Evolutionary conservation across 345 rosid species (phyloP), one percentile per base, ranked within the genome.

Genomic region (Moringa oleifera): DNA sequence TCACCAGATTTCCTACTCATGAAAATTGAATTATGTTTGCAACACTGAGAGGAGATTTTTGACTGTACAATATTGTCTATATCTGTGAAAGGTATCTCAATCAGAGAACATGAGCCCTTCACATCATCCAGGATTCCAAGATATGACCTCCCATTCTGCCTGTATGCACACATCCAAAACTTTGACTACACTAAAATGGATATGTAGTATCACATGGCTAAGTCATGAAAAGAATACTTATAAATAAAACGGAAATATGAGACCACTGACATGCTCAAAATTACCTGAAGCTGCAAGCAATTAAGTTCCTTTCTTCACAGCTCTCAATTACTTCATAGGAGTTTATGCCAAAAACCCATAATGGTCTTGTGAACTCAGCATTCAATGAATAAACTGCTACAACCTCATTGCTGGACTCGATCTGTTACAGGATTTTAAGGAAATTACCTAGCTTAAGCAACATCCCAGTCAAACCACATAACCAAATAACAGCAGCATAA

Each of bases 221-320:
- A 51, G 53, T 31, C 53, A 17, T 25, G 24, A 50, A 58, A 20
- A 46, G 52, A 58, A 59, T 33, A 51, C 11, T 33, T 33, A 49
- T 62, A 23, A 61, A n/a, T 55, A 52, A 18, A 16, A 53, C 31
- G 46, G 51, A 25, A 52, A 57, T 20, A n/a, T 61, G 53, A 21
- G 18, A 56, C 54, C 57, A 28, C 58, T 59, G 68, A 58, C 58
- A 47, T 69, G 59, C 69, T 59, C 31, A 15, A 7, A 25, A 15
- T 54, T 80, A 94, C 99, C 97, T 88, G 74, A 86, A 90, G 83
- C 81, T 80, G 77, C 95, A 90, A 20, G 86, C 95, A 73, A 90
- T 80, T 69, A 86, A 36, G 70, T 79, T 83, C 69, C 80, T 79
- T 61, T 83, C 83, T 58, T 73, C 81, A 54, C 77, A 67, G 56